These are phyloP conservation scores for Fusarium cicatricum DNA, from an alignment of 2,329 filamentous ascomycete genomes.

Conservation along the genomic window DNA sequence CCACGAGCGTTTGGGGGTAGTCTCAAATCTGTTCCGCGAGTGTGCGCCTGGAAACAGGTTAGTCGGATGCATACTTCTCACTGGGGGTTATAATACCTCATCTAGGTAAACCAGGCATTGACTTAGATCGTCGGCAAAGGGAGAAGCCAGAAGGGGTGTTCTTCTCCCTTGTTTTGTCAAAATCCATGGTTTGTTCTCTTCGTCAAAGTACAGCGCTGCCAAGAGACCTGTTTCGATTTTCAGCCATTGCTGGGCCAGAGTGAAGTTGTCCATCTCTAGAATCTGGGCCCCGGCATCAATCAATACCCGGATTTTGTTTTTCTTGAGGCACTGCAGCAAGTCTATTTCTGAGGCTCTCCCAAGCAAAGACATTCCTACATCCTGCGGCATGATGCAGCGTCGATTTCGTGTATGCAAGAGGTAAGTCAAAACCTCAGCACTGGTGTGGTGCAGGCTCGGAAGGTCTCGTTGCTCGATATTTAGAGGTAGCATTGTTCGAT, in stretches of 20 bases:
- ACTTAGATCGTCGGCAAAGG: conserved; percentile 31
- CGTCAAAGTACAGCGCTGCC: conserved; percentile 62
- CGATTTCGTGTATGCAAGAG: conserved; percentile 63
- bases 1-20: conserved; percentile 57
- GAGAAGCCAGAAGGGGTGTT: conserved; percentile 31
- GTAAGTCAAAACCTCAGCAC: conserved; percentile 69
- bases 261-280: conserved; percentile 65
- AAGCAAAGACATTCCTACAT: conserved; percentile 48
- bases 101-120: conserved; percentile 63
- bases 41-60: conserved; percentile 27
- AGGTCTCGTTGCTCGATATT: conserved; percentile 70
- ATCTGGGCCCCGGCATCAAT: conserved; percentile 73
- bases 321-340: conserved; percentile 43
- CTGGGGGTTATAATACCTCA: conserved; percentile 53
- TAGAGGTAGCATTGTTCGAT: conserved; percentile 65
- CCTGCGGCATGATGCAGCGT: conserved; percentile 50
- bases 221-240: conserved; percentile 51
- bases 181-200: conserved; percentile 33
- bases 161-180: conserved; percentile 21
- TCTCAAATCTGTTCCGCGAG: conserved; percentile 63
- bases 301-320: conserved; percentile 57
- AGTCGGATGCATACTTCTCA: neutral
- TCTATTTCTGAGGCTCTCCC: conserved; percentile 48
- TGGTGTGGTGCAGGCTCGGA: conserved; percentile 63
- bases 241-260: conserved; percentile 61